Evolutionary conservation across 2,329 filamentous ascomycete species (phyloP).

Genomic region (Spiromastix sp.): DNA sequence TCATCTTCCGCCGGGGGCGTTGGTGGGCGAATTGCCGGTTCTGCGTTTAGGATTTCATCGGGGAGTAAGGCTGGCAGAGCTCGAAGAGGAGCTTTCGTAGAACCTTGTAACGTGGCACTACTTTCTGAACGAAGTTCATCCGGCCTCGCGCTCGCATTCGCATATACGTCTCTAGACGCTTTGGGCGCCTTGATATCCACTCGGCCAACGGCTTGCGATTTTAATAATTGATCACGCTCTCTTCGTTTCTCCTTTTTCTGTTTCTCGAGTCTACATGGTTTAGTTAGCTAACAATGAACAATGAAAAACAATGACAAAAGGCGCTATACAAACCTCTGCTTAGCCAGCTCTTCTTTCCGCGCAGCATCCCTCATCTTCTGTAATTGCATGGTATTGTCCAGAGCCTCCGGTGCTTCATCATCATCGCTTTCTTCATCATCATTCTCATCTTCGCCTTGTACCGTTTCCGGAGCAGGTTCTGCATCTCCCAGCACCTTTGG

Average conservation of each 20-base stretch:
- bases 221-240: constrained; percentile 29
- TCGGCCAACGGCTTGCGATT: constrained; percentile 26
- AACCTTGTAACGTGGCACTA: constrained; percentile 30
- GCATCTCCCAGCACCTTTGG: constrained; percentile 14
- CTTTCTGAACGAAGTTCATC: constrained; percentile 32
- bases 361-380: constrained; percentile 27
- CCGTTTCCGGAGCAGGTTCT: constrained; percentile 12
- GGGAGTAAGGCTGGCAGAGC: constrained; percentile 42
- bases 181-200: constrained; percentile 15
- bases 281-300: not conserved
- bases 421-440: constrained; percentile 25
- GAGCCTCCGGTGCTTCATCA: constrained; percentile 32
- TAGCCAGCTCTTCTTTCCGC: constrained; percentile 27
- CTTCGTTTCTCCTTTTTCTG: constrained; percentile 29
- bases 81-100: constrained; percentile 13
- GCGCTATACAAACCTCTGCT: constrained; percentile 22
- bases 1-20: constrained; percentile 32
- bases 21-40: constrained; percentile 33
- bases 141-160: constrained; percentile 9
- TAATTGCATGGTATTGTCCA: constrained; percentile 31
- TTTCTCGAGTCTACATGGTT: constrained; percentile 16
- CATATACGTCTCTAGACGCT: constrained; percentile 2
- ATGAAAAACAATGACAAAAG: constrained; percentile 1
- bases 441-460: constrained; percentile 13
- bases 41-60: constrained; percentile 39